Conservation (phyloP, 169 alveolate genomes). For the Perkinsus olseni region DNA sequence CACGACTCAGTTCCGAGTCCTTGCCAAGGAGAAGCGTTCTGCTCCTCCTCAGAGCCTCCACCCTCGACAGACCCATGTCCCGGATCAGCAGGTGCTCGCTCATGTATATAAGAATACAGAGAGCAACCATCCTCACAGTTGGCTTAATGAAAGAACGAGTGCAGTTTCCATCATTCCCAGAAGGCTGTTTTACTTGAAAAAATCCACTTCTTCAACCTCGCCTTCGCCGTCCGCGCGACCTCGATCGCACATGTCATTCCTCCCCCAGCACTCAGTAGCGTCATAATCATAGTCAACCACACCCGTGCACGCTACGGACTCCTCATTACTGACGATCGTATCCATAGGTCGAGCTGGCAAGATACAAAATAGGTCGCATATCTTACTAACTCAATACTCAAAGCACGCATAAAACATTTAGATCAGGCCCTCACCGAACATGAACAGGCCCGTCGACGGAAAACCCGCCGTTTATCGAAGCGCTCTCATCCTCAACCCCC, state of each 20-base stretch:
- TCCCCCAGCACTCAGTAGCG: background rate
- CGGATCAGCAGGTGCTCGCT: too few species aligned
- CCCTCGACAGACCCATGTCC: too few species aligned
- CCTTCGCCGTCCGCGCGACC: background rate
- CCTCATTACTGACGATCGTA: background rate
- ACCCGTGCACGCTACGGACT: background rate
- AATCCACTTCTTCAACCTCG: background rate
- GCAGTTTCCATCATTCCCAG: background rate
- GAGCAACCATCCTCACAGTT: too few species aligned
- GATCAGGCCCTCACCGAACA: background rate
- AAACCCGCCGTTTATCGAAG: background rate
- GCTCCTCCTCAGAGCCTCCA: too few species aligned
- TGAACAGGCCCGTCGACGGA: background rate
- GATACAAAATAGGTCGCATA: background rate
- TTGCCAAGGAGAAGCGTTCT: too few species aligned
- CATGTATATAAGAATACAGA: too few species aligned
- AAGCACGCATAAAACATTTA: too few species aligned
- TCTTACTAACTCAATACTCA: background rate
- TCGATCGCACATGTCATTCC: background rate
- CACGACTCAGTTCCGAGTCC: too few species aligned
- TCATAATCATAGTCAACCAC: background rate
- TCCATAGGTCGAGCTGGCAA: background rate
- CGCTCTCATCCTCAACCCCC: background rate
- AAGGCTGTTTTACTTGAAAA: background rate
- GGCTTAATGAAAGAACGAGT: too few species aligned